A percentile compares a stretch with the other conserved stretches of the same genome.
These are phyloP conservation scores for Adiantum capillusveneris DNA, from an alignment of 75 land plant species.

Conservation along the genomic window DNA sequence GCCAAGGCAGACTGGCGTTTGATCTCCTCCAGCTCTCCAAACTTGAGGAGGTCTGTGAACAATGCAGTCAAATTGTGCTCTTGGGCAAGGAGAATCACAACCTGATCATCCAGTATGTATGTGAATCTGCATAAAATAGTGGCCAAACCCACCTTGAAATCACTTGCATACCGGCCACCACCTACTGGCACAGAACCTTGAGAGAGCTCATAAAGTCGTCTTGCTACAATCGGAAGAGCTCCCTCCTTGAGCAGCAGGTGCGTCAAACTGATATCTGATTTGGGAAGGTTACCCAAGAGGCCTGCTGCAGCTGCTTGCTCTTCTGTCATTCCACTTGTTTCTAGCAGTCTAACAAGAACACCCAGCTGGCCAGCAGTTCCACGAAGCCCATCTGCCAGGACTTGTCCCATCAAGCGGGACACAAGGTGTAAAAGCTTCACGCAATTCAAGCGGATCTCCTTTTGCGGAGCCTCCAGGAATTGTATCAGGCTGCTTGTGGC, in stretches of 20 bases:
- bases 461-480: conserved; percentile 43
- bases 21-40: conserved; percentile 43
- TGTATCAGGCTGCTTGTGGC: conserved; percentile 39
- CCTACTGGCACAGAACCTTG: conserved; percentile 27
- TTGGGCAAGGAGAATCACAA: conserved; percentile 33
- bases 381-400: conserved; percentile 52
- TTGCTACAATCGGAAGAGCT: conserved; percentile 24
- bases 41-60: conserved; percentile 40
- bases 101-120: conserved; percentile 41
- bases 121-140: conserved; percentile 64
- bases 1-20: conserved; percentile 53
- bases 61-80: conserved; percentile 32
- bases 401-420: conserved; percentile 46
- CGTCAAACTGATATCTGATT: conserved; percentile 43
- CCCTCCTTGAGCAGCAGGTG: conserved; percentile 36
- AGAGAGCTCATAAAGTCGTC: conserved; percentile 30
- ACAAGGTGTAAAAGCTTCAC: conserved; percentile 40
- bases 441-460: conserved; percentile 40
- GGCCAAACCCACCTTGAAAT: conserved; percentile 50
- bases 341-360: conserved; percentile 34
- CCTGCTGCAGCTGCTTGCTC: conserved; percentile 47
- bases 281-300: conserved; percentile 53
- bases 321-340: conserved; percentile 27
- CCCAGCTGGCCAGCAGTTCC: conserved; percentile 63
- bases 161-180: conserved; percentile 30